A percentile compares a stretch with the other conserved stretches of the same genome.
Evolutionary conservation across 2,329 filamentous ascomycete genomes (phyloP).

Genomic region (Boeremia lycopersici): DNA sequence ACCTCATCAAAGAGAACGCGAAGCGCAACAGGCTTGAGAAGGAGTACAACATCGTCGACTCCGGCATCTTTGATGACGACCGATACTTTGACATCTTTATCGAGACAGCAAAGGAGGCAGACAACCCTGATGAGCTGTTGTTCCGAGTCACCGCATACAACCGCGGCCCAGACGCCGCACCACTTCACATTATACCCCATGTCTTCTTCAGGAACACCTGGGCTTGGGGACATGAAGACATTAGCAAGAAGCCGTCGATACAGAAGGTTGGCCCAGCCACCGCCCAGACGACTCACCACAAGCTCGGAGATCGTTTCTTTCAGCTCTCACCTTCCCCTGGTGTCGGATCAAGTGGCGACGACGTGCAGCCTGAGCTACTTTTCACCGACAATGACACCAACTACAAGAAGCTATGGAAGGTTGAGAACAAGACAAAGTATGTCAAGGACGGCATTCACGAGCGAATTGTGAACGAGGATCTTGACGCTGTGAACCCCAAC

Average conservation of each 20-base stretch:
- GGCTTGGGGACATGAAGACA: conserved; percentile 84
- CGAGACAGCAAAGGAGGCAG: conserved; percentile 91
- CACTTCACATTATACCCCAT: conserved; percentile 90
- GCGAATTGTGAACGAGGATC: conserved; percentile 81
- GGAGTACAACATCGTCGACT: conserved; percentile 93
- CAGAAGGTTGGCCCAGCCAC: conserved; percentile 68
- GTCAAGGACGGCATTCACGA: conserved; percentile 96
- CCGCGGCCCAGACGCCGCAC: conserved; percentile 85
- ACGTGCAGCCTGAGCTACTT: conserved; percentile 82
- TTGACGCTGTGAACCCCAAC: conserved; percentile 79
- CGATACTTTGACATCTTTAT: conserved; percentile 98
- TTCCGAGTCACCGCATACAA: conserved; percentile 98
- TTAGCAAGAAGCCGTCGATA: conserved; percentile 81
- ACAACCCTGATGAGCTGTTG: conserved; percentile 87
- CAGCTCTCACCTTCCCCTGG: conserved; percentile 90
- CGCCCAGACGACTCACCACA: conserved; percentile 77
- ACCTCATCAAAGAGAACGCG: conserved; percentile 83
- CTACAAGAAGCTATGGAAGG: conserved; percentile 74
- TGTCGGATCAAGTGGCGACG: conserved; percentile 75
- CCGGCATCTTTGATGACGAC: conserved; percentile 84
- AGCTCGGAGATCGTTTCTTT: conserved; percentile 81
- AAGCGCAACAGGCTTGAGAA: conserved; percentile 74
- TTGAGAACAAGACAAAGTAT: conserved; percentile 76
- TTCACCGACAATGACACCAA: conserved; percentile 98
- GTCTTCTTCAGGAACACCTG: conserved; percentile 98